These are phyloP conservation scores for Penicillium sp. DNA, from an alignment of 2,329 filamentous ascomycete species.

Conservation along the genomic window DNA sequence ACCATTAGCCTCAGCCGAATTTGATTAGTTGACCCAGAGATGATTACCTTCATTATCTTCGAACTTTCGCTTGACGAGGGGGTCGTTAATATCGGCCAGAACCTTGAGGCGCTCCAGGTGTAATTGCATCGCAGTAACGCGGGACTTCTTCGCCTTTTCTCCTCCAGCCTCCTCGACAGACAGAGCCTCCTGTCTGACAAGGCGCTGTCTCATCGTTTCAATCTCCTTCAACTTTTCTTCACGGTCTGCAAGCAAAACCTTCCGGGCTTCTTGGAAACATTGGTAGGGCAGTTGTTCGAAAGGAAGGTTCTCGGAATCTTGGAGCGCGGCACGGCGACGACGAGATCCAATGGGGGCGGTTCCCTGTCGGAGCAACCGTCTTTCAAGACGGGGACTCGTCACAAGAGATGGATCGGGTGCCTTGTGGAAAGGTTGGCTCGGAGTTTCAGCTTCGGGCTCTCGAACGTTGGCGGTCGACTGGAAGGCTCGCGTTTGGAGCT, in stretches of 20 bases:
- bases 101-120: constrained; percentile 81
- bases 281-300: constrained; percentile 96
- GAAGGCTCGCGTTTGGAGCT: constrained; percentile 48
- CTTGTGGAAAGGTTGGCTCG: constrained; percentile 44
- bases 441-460: constrained; percentile 45
- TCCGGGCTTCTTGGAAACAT: constrained; percentile 94
- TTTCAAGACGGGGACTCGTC: constrained; percentile 63
- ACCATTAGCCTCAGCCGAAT: constrained; percentile 21
- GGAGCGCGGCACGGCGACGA: constrained; percentile 73
- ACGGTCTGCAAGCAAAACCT: constrained; percentile 76
- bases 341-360: constrained; percentile 77
- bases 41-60: constrained; percentile 80
- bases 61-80: constrained; percentile 86
- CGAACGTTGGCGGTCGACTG: constrained; percentile 48
- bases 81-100: constrained; percentile 90
- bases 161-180: constrained; percentile 62
- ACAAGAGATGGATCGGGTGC: constrained; percentile 66
- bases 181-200: constrained; percentile 64
- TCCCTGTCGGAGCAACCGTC: constrained; percentile 66
- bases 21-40: not conserved
- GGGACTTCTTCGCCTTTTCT: constrained; percentile 63
- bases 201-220: constrained; percentile 63
- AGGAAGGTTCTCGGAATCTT: constrained; percentile 65
- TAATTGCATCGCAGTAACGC: constrained; percentile 67
- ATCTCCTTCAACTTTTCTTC: constrained; percentile 77